Base-by-base conservation (phyloP, 768 basidiomycete species). In the Cystofilobasidium bisporidii region DNA sequence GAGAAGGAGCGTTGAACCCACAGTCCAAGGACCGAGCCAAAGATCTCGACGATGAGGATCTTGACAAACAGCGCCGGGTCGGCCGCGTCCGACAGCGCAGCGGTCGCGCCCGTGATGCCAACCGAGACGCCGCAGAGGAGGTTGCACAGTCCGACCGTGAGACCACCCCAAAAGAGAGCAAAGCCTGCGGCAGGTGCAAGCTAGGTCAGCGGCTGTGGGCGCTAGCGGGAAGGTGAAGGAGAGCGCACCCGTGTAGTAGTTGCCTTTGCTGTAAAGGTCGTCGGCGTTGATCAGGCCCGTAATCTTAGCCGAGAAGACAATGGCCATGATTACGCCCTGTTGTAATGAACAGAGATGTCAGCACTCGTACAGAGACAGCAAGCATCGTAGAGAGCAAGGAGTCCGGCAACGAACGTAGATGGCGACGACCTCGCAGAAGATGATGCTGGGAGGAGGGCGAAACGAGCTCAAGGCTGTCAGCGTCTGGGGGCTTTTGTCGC, bases 351-450 rank as follows among this genome's bases (percentile, higher is more conserved):
- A 40, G 11, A 30, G 11, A 15, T 40, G 28, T 55, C 9, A 55
- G n/a, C 11, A 6, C n/a, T n/a, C n/a, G n/a, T n/a, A 20, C 26
- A 15, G 26, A 36, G 15, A 6, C 22, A n/a, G 45, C 28, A 26
- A 30, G 14, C 18, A 3, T 15, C 33, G 53, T 9, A 26, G 11
- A 33, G 58, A n/a, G 22, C 24, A 22, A 43, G 30, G 40, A 26
- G 24, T 2, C 22, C 12, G 22, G 20, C 12, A 22, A 67, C 76
- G 28, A 45, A 78, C 96, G 79, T 98, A 98, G 75, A 99, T 98
- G 67, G 94, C 96, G 33, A 99, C 93, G 74, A 97, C 96, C 80
- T 98, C 94, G 78, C 94, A 97, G 82, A 98, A 97, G 74, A 99
- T 97, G 80, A 98, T 91, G 72, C 94, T 97, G 74, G 15, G 18